Evolutionary conservation across 2,329 filamentous ascomycete species (phyloP), one percentile per base, ranked within the genome.

Genomic region (Aureobasidium subglaciale): DNA sequence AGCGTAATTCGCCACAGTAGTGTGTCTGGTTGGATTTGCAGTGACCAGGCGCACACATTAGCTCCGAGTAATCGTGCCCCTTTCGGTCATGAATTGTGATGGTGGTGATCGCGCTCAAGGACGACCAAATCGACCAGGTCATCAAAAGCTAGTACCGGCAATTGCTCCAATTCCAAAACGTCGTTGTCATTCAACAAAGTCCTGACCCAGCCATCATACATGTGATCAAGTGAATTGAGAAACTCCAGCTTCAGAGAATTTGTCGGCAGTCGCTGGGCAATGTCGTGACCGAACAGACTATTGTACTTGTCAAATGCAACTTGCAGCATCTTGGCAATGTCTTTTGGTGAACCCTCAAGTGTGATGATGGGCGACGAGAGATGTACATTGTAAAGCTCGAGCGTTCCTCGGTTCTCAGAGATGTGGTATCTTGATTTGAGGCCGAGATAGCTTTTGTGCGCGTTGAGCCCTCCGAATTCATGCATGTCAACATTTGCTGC

Each of bases 221-320:
- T 71, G n/a, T 73, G 76, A 7, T 75, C 73, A 63, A 78, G 82
- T 6, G 68, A 65, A 37, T 70, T 70, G 64, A 84, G 73, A 10
- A 46, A 34, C 2, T 11, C 16, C 29, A 46, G 11, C 24, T 46
- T 46, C 27, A 46, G 10, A 3, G 22, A 46, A 29, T 32, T 46
- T 10, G 32, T 29, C 6, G 42, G 42, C 20, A 46, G 42, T 15
- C 27, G 42, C 6, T 46, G 42, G 3, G 20, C 16, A 10, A 5
- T n/a, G 22, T 32, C n/a, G 18, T 24, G 16, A 13, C 27, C 27
- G 11, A 46, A 16, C 9, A 46, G 6, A 1, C 34, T 8, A 15
- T 46, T 46, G 42, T 46, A 46, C 2, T 24, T 10, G 3, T 34
- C n/a, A 18, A 46, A 46, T 18, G 29, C 27, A 5, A 13, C 10